These are phyloP conservation scores for Dorcoceras hygrometricum DNA, from an alignment of 257 asterid genomes.

Conservation along the genomic window DNA sequence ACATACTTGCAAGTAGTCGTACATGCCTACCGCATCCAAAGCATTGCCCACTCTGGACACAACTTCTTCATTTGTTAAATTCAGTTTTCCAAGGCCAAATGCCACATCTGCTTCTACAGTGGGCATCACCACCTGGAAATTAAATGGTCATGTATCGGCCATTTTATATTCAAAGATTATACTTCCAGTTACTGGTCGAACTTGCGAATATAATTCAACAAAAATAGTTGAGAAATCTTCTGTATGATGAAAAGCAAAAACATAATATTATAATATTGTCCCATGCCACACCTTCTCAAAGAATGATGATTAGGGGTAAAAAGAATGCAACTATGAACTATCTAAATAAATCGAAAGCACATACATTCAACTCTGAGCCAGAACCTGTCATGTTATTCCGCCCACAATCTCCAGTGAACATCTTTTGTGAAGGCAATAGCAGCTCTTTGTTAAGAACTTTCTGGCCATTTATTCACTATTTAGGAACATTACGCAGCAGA, in stretches of 20 bases:
- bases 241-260: neutral
- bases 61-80: conserved; percentile 49
- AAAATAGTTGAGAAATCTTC: neutral
- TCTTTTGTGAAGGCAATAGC: neutral
- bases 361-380: neutral
- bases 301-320: neutral
- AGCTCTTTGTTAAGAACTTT: neutral
- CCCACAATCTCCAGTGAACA: neutral
- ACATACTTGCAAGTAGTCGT: conserved; percentile 72
- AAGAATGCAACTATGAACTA: neutral
- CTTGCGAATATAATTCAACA: neutral
- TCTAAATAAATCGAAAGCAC: neutral
- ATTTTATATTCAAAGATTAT: neutral
- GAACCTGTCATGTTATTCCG: neutral
- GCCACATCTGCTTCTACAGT: conserved; percentile 98
- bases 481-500: neutral
- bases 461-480: neutral
- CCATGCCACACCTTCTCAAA: neutral
- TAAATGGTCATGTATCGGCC: conserved; percentile 10
- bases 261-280: neutral
- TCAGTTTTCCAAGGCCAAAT: conserved; percentile 82
- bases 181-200: conserved; percentile 1
- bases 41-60: conserved; percentile 73
- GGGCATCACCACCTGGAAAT: conserved; percentile 94
- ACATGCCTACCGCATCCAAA: conserved; percentile 85